Evolutionary conservation across 1,284 basidiomycete species (phyloP).

Genomic region (Schizopora paradoxa): DNA sequence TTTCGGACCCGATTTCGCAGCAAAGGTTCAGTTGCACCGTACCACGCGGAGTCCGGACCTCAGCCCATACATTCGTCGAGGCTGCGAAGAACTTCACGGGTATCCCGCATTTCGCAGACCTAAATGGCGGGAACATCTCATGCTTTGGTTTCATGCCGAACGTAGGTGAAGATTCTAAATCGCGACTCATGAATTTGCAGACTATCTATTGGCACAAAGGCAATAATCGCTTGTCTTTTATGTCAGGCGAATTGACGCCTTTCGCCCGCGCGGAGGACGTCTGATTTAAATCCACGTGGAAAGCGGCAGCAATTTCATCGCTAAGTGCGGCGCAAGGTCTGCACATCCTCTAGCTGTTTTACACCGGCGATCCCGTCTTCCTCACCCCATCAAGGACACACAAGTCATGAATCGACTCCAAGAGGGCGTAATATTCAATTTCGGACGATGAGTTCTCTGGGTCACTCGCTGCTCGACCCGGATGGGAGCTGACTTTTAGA

Average conservation of each 20-base stretch:
- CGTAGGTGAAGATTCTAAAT: no score
- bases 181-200: no score
- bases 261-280: conserved; percentile 19
- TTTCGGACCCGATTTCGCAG: no score
- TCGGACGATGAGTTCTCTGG: conserved; percentile 40
- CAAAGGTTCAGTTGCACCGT: no score
- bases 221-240: no score
- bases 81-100: conserved; percentile 26
- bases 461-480: conserved; percentile 27
- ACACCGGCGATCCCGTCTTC: conserved; percentile 39
- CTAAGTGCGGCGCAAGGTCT: conserved; percentile 25
- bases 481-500: conserved; percentile 38
- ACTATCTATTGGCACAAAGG: no score
- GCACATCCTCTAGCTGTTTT: conserved; percentile 39
- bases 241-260: no score
- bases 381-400: conserved; percentile 37
- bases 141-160: conserved; percentile 31
- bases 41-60: no score
- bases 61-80: conserved; percentile 30
- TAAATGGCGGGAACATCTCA: conserved; percentile 31
- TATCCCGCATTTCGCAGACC: conserved; percentile 26
- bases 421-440: conserved; percentile 44
- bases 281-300: conserved; percentile 17
- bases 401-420: conserved; percentile 31
- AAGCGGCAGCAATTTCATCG: conserved; percentile 15